Percentiles rank a stretch among this genome's conserved stretches.
These are phyloP conservation scores for Mucor racemosus DNA, from an alignment of 371 early-diverging fungal species.

Conservation along the genomic window DNA sequence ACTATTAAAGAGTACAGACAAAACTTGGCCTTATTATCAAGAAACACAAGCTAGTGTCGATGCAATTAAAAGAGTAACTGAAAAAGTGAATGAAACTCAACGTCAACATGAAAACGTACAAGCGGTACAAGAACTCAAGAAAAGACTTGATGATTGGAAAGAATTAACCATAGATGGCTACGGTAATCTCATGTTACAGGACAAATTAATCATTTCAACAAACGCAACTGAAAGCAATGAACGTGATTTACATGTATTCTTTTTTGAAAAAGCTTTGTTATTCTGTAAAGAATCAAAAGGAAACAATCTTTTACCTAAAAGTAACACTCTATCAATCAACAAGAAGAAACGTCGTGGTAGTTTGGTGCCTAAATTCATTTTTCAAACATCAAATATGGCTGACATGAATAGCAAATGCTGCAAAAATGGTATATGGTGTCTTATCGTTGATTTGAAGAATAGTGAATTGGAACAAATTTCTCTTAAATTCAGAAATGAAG, in stretches of 20 bases:
- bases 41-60: slow-evolving; percentile 83
- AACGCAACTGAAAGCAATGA: slow-evolving; percentile 60
- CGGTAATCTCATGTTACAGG: slow-evolving; percentile 84
- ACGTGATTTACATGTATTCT: slow-evolving; percentile 78
- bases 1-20: slow-evolving; percentile 73
- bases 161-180: slow-evolving; percentile 56
- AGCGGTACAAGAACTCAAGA: slow-evolving; percentile 75
- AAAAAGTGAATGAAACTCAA: slow-evolving; percentile 90
- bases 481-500: slow-evolving; percentile 86
- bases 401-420: slow-evolving; percentile 3
- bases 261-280: slow-evolving; percentile 89
- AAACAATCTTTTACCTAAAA: slow-evolving; percentile 56
- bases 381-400: slow-evolving; percentile 26
- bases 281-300: slow-evolving; percentile 66
- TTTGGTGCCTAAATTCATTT: slow-evolving; percentile 66
- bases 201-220: slow-evolving; percentile 78
- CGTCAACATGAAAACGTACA: slow-evolving; percentile 85
- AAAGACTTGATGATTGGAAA: slow-evolving; percentile 63
- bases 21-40: slow-evolving; percentile 68
- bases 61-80: slow-evolving; percentile 85
- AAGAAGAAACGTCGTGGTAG: slow-evolving; percentile 56
- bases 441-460: slow-evolving; percentile 77
- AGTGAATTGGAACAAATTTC: slow-evolving; percentile 81
- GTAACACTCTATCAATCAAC: slow-evolving; percentile 44
- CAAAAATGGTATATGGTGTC: slow-evolving; percentile 47